Conservation (phyloP, 2,329 filamentous ascomycete genomes). For the Monilinia polystroma region DNA sequence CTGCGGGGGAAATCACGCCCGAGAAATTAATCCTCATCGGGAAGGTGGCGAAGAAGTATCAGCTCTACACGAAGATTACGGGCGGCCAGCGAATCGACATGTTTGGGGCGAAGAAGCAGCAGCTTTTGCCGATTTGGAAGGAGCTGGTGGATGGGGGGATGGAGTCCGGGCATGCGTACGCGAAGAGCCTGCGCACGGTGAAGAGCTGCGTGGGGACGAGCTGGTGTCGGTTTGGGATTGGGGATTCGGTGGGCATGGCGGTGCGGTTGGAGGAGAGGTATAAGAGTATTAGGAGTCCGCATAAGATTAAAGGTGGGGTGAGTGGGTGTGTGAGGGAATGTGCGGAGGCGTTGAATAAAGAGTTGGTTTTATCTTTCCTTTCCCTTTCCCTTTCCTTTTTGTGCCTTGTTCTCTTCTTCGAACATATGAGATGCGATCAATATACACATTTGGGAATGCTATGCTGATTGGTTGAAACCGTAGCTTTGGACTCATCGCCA, state of each 20-base stretch:
- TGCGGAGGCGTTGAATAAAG: constrained; percentile 89
- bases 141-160: constrained; percentile 78
- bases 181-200: constrained; percentile 82
- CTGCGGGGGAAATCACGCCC: constrained; percentile 83
- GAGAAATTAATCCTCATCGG: constrained; percentile 83
- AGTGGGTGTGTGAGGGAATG: constrained; percentile 91
- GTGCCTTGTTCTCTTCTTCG: background rate
- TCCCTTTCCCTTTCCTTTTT: background rate
- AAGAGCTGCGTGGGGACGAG: constrained; percentile 91
- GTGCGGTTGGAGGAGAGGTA: constrained; percentile 85
- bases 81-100: constrained; percentile 89
- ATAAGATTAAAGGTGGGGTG: constrained; percentile 90
- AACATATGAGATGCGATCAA: too few relatives aligned
- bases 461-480: background rate
- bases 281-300: constrained; percentile 83
- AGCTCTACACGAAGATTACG: constrained; percentile 87
- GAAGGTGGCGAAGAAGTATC: constrained; percentile 78
- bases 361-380: constrained; percentile 52
- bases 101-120: constrained; percentile 88
- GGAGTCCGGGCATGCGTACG: constrained; percentile 89
- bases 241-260: constrained; percentile 88
- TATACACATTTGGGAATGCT: too few relatives aligned
- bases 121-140: constrained; percentile 79
- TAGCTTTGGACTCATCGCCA: constrained; percentile 86
- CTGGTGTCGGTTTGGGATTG: constrained; percentile 87